These are phyloP conservation scores for Starmera pachycereana DNA, from an alignment of 805 yeast genomes.

Conservation along the genomic window DNA sequence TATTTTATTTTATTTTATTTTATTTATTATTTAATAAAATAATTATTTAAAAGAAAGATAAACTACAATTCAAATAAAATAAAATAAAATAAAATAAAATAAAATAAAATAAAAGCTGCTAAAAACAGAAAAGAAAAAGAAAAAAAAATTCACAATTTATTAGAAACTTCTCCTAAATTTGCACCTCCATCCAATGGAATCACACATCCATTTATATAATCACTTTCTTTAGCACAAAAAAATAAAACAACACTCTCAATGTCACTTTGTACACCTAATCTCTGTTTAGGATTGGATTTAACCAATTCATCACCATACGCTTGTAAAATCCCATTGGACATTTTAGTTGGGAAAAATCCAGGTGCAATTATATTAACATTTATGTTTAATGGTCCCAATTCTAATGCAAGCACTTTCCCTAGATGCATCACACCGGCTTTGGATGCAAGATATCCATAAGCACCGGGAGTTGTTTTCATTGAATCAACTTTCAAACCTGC, in stretches of 20 bases:
- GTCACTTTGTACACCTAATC: conserved; percentile 56
- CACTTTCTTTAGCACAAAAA: conserved; percentile 44
- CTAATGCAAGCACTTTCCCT: conserved; percentile 52
- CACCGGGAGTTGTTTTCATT: conserved; percentile 31
- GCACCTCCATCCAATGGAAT: conserved; percentile 67
- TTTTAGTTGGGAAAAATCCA: conserved; percentile 68
- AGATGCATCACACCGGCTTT: conserved; percentile 68
- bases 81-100: no score
- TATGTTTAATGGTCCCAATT: conserved; percentile 56
- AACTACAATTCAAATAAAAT: no score
- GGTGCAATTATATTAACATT: conserved; percentile 67
- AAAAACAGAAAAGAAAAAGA: no score
- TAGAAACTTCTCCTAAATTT: conserved; percentile 27
- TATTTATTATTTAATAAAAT: no score
- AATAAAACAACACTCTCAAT: conserved; percentile 44
- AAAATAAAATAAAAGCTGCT: no score
- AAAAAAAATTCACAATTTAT: neutral
- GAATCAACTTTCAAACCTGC: conserved; percentile 36
- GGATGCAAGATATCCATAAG: conserved; percentile 64
- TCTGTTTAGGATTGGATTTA: conserved; percentile 45
- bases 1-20: no score
- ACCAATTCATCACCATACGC: conserved; percentile 34
- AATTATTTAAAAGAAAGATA: no score
- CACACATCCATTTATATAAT: conserved; percentile 57
- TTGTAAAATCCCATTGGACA: conserved; percentile 56